A percentile compares a stretch with the other conserved stretches of the same genome.
phyloP scores from a whole-genome alignment of 768 basidiomycete species.

The Lyophyllum decastes region DNA sequence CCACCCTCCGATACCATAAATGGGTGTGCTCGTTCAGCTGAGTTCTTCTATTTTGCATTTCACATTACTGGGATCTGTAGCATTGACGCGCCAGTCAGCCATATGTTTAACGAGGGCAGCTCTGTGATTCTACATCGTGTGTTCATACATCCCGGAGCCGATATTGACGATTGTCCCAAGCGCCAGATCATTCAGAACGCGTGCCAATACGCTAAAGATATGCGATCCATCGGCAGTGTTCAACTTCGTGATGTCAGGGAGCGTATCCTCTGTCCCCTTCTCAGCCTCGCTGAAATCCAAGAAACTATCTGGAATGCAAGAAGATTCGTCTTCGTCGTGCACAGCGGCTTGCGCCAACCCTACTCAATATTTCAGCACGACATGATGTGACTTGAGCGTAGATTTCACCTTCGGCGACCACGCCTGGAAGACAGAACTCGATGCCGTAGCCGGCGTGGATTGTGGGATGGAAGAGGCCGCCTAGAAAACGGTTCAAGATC shows the following conservation, averaged over 20 bases:
- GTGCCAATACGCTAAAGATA: constrained; percentile 18
- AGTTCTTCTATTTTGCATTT: constrained; percentile 20
- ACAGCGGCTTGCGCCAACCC: constrained; percentile 60
- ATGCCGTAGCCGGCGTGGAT: not conserved
- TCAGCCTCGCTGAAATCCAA: constrained; percentile 1
- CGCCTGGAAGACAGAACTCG: not conserved
- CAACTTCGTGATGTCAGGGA: not conserved
- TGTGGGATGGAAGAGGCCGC: not conserved
- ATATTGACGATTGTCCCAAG: constrained; percentile 13
- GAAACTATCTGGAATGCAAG: constrained; percentile 19
- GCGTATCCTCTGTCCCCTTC: constrained; percentile 1
- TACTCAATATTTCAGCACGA: constrained; percentile 20
- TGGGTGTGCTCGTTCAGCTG: constrained; percentile 19
- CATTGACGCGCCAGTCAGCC: constrained; percentile 19
- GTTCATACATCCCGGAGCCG: not conserved
- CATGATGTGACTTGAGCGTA: not conserved
- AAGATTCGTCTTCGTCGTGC: constrained; percentile 35
- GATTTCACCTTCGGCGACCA: not conserved
- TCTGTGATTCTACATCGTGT: constrained; percentile 12
- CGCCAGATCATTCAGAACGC: constrained; percentile 19
- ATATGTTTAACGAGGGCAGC: constrained; percentile 9
- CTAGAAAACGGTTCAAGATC: not conserved
- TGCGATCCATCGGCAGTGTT: not conserved
- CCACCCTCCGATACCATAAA: constrained; percentile 23
- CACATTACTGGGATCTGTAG: constrained; percentile 10